Evolutionary conservation across 148 eudicot genomes (phyloP).

Genomic region (Suaeda aralocaspica): DNA sequence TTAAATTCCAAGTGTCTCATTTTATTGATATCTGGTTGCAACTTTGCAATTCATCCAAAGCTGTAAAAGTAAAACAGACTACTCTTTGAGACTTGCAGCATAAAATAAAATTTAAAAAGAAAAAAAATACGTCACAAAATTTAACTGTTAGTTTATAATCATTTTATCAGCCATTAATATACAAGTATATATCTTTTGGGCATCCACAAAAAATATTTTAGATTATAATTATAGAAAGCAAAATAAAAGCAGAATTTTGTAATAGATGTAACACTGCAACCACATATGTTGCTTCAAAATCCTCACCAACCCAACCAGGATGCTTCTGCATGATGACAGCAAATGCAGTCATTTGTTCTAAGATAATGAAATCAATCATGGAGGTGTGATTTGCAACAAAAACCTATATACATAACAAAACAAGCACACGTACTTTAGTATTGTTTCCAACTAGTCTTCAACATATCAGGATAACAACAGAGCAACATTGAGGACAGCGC

Average conservation of each 20-base stretch:
- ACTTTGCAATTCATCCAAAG: neutral
- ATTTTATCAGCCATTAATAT: no score
- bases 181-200: neutral
- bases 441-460: constrained; percentile 9
- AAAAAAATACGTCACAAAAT: no score
- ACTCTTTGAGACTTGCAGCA: no score
- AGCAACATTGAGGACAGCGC: neutral
- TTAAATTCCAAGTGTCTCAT: neutral
- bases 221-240: neutral
- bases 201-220: neutral
- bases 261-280: neutral
- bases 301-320: constrained; percentile 99
- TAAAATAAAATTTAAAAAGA: no score
- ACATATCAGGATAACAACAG: neutral
- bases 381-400: constrained; percentile 98
- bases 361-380: constrained; percentile 94
- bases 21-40: neutral
- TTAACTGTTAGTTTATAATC: neutral
- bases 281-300: constrained; percentile 5
- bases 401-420: constrained; percentile 45
- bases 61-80: neutral
- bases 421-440: neutral
- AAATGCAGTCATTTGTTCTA: constrained; percentile 99
- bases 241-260: neutral
- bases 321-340: constrained; percentile 99